Conservation (phyloP, 1,139 yeast species). For the Saccharomyces pastorianus region DNA sequence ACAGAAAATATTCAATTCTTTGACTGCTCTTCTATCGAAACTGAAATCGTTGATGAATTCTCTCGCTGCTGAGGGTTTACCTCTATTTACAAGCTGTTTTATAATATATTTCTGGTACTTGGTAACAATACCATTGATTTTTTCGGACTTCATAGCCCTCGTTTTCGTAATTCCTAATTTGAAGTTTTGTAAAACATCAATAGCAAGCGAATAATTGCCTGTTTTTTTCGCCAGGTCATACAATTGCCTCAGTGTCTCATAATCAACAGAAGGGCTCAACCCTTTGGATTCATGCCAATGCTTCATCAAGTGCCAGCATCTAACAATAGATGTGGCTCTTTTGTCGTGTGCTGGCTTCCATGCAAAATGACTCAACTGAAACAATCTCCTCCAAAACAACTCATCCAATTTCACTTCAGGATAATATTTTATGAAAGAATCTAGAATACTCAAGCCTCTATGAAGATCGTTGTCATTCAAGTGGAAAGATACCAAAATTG, state of each 20-base stretch:
- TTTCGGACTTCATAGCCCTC: background rate
- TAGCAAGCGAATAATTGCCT: slow-evolving; percentile 16
- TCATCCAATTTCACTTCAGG: slow-evolving; percentile 16
- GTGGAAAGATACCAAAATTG: slow-evolving; percentile 20
- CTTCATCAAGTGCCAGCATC: slow-evolving; percentile 18
- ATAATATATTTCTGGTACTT: background rate
- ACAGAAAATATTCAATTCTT: background rate
- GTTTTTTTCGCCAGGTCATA: slow-evolving; percentile 5
- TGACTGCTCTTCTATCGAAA: background rate
- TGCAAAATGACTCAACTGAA: slow-evolving; percentile 14
- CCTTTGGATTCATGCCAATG: slow-evolving; percentile 16
- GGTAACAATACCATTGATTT: background rate
- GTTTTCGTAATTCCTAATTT: slow-evolving; percentile 3
- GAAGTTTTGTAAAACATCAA: slow-evolving; percentile 14
- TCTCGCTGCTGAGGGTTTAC: background rate
- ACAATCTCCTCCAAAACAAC: slow-evolving; percentile 23
- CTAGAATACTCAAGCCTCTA: slow-evolving; percentile 15
- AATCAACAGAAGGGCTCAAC: slow-evolving; percentile 13
- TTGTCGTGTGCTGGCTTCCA: slow-evolving; percentile 13
- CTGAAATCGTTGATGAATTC: background rate
- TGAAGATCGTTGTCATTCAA: slow-evolving; percentile 12
- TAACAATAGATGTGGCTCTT: slow-evolving; percentile 9
- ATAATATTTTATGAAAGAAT: slow-evolving; percentile 15
- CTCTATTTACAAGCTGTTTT: background rate
- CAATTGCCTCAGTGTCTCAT: slow-evolving; percentile 10